Percentiles rank a stretch among this genome's conserved stretches.
phyloP scores from a whole-genome alignment of 2,329 filamentous ascomycete genomes.

The Aspergillus brasiliensis region DNA sequence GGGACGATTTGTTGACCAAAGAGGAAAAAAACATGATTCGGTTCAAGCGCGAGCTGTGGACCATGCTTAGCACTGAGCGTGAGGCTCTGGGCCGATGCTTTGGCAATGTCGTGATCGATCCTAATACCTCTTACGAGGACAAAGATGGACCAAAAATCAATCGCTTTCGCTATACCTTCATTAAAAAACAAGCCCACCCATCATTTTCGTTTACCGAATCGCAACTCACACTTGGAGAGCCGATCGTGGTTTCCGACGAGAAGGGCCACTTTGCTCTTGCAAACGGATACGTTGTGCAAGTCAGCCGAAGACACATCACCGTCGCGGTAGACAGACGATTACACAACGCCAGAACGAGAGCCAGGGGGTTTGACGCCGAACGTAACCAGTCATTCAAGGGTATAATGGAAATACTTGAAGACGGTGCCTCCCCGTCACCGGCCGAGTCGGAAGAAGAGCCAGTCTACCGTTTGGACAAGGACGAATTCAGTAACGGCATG shows the following conservation, averaged over 20 bases:
- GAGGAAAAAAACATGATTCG: constrained; percentile 91
- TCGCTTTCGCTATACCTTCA: constrained; percentile 80
- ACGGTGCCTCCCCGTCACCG: constrained; percentile 44
- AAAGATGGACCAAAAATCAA: constrained; percentile 79
- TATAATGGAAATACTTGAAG: constrained; percentile 79
- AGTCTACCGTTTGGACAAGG: constrained; percentile 86
- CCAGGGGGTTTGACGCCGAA: constrained; percentile 72
- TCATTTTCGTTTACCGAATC: constrained; percentile 88
- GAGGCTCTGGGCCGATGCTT: constrained; percentile 90
- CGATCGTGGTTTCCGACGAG: constrained; percentile 95
- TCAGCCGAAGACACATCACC: constrained; percentile 73
- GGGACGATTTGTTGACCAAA: constrained; percentile 89
- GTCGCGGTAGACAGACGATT: constrained; percentile 89
- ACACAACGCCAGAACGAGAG: constrained; percentile 78
- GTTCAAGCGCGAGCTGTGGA: constrained; percentile 89
- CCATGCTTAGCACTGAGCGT: constrained; percentile 85
- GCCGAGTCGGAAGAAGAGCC: constrained; percentile 53
- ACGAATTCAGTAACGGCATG: constrained; percentile 98
- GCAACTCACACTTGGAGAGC: constrained; percentile 82
- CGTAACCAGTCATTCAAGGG: constrained; percentile 85
- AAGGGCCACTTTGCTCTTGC: constrained; percentile 92
- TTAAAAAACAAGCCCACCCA: constrained; percentile 65
- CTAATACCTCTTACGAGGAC: constrained; percentile 72
- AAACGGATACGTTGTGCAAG: constrained; percentile 82
- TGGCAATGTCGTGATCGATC: constrained; percentile 79